These are phyloP conservation scores for Blastosporella zonata DNA, from an alignment of 1,284 basidiomycete species.

Conservation along the genomic window DNA sequence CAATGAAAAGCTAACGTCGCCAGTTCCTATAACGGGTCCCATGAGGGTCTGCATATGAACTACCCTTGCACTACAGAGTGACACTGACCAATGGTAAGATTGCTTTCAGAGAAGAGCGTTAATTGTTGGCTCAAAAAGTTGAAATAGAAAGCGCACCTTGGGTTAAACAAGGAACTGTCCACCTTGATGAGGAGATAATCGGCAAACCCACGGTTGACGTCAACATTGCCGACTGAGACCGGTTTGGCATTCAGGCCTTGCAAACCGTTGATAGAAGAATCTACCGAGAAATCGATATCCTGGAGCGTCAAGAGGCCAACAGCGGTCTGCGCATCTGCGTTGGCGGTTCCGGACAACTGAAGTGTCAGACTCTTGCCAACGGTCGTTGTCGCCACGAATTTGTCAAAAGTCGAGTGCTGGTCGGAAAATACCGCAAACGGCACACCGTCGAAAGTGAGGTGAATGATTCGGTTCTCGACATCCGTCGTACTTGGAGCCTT, in stretches of 20 bases:
- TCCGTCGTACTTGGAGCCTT: constrained; percentile 61
- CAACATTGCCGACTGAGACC: constrained; percentile 56
- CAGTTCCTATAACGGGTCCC: constrained; percentile 40
- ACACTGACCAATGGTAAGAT: constrained; percentile 61
- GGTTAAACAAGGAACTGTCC: constrained; percentile 57
- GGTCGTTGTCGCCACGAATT: constrained; percentile 70
- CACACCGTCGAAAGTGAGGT: constrained; percentile 59
- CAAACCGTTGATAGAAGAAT: constrained; percentile 61
- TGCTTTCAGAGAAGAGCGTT: constrained; percentile 37
- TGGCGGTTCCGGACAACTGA: constrained; percentile 56
- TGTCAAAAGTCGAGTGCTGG: constrained; percentile 54
- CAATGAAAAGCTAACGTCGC: constrained; percentile 63
- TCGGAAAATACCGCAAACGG: constrained; percentile 58
- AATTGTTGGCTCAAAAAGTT: neutral
- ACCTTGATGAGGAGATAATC: constrained; percentile 72
- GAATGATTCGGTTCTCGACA: constrained; percentile 59
- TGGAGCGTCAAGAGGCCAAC: constrained; percentile 64
- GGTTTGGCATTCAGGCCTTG: constrained; percentile 67
- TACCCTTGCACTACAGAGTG: too few relatives aligned
- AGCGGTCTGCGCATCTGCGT: constrained; percentile 64
- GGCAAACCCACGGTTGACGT: constrained; percentile 69
- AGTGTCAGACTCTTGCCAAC: constrained; percentile 48
- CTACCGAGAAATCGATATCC: constrained; percentile 63
- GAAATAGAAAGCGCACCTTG: constrained; percentile 41
- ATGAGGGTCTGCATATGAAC: neutral